phyloP scores from a whole-genome alignment of 805 yeast genomes.

The Barnettozyma salicaria region DNA sequence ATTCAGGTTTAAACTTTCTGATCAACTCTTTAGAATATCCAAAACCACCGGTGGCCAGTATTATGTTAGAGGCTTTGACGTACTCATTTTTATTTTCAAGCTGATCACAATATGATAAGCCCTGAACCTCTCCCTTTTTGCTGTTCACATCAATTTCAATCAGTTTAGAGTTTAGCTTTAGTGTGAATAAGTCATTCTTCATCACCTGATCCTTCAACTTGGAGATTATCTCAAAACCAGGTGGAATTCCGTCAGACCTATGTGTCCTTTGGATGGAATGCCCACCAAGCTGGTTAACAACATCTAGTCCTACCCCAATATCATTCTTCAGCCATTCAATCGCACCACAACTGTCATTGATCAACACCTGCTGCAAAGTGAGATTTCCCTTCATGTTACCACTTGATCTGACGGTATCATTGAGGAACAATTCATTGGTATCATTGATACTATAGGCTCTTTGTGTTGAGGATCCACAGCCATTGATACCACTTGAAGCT shows the following conservation, averaged over 20 bases:
- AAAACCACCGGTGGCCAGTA: conserved; percentile 58
- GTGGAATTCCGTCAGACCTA: conserved; percentile 59
- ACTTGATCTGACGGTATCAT: conserved; percentile 66
- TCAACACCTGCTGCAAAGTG: conserved; percentile 50
- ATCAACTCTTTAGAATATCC: conserved; percentile 36
- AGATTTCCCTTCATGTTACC: conserved; percentile 54
- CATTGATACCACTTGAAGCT: conserved; percentile 63
- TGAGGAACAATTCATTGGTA: conserved; percentile 49
- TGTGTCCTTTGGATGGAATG: conserved; percentile 79
- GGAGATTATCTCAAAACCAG: conserved; percentile 53
- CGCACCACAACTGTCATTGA: conserved; percentile 58
- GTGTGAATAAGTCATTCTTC: conserved; percentile 28
- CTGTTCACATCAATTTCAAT: conserved; percentile 29
- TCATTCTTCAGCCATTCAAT: conserved; percentile 67
- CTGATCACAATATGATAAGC: conserved; percentile 36
- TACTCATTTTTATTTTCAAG: conserved; percentile 21
- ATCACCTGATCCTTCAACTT: conserved; percentile 36
- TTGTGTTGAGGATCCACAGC: conserved; percentile 65
- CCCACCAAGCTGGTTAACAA: conserved; percentile 76
- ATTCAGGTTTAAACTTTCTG: conserved; percentile 40
- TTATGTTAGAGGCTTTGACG: conserved; percentile 31
- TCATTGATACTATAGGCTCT: conserved; percentile 44
- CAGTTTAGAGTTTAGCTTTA: conserved; percentile 36
- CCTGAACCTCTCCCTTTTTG: conserved; percentile 31
- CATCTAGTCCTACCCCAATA: conserved; percentile 55